Percentiles rank a stretch among this genome's conserved stretches.
Conservation (phyloP, 768 basidiomycete species). For the Mycena kentingensis region DNA sequence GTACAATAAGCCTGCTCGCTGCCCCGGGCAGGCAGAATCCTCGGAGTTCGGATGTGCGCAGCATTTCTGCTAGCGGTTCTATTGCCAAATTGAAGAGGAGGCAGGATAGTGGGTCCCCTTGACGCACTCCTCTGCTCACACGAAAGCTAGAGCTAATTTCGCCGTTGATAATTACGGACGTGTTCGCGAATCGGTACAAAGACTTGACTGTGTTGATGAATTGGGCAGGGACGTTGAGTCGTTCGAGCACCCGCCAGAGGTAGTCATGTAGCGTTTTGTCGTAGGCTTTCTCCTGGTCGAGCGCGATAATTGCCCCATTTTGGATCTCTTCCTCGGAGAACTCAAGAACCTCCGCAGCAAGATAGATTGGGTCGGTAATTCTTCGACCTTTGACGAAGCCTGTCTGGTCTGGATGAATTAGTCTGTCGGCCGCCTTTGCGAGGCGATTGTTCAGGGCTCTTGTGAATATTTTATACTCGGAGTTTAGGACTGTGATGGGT, state of each 20-base stretch:
- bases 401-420: slow-evolving; percentile 21
- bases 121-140: slow-evolving; percentile 28
- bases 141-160: slow-evolving; percentile 17
- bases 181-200: slow-evolving; percentile 23
- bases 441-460: background rate
- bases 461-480: slow-evolving; percentile 7
- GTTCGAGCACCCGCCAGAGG: slow-evolving; percentile 2
- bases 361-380: slow-evolving; percentile 24
- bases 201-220: slow-evolving; percentile 25
- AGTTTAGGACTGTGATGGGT: slow-evolving; percentile 5
- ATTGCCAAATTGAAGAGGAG: too few relatives aligned
- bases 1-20: too few relatives aligned
- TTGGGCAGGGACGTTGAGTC: background rate
- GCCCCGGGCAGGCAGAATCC: slow-evolving; percentile 20
- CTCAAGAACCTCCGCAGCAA: slow-evolving; percentile 15
- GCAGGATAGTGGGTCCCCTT: slow-evolving; percentile 34
- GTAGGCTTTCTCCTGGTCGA: too few relatives aligned
- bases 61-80: slow-evolving; percentile 26
- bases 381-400: slow-evolving; percentile 26
- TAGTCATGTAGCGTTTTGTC: too few relatives aligned
- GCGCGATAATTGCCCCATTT: slow-evolving; percentile 12
- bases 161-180: slow-evolving; percentile 28
- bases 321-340: slow-evolving; percentile 11
- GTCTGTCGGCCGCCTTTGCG: background rate
- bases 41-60: slow-evolving; percentile 13